phyloP scores from a whole-genome alignment of 2,329 filamentous ascomycete genomes.

The Nigrograna mackinnonii region DNA sequence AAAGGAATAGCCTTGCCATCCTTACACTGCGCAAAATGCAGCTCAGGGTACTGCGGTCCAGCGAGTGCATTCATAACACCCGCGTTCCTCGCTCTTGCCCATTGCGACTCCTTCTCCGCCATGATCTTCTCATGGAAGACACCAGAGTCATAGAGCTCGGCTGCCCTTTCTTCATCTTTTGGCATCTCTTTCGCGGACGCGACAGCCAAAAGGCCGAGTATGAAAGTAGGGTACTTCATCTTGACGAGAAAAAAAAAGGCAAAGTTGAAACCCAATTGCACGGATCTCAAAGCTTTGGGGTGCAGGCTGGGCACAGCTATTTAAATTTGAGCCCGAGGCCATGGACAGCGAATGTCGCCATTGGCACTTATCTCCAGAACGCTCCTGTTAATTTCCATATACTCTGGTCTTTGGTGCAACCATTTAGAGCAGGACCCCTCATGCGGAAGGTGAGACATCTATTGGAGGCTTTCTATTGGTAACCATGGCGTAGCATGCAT shows the following conservation, averaged over 20 bases:
- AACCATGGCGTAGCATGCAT: too few species aligned
- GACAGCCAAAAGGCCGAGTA: conserved; percentile 16
- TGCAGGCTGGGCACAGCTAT: not conserved
- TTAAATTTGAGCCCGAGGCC: not conserved
- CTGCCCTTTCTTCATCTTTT: conserved; percentile 17
- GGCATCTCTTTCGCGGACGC: conserved; percentile 20
- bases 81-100: conserved; percentile 6
- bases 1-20: conserved; percentile 29
- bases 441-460: too few species aligned
- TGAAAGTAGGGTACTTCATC: conserved; percentile 15
- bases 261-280: too few species aligned
- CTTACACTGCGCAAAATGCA: conserved; percentile 29
- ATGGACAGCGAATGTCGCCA: not conserved
- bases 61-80: conserved; percentile 17
- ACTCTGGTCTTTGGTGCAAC: too few species aligned
- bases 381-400: too few species aligned
- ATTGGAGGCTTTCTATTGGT: too few species aligned
- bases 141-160: conserved; percentile 32
- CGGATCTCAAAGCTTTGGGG: not conserved
- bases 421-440: too few species aligned
- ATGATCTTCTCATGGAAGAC: conserved; percentile 32
- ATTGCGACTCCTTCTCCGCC: conserved; percentile 26
- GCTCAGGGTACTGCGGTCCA: conserved; percentile 17
- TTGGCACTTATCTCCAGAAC: not conserved
- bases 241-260: too few species aligned